A percentile compares a stretch with the other conserved stretches of the same genome.
Evolutionary conservation across 768 basidiomycete genomes (phyloP).

Genomic region (Suillus sp.): DNA sequence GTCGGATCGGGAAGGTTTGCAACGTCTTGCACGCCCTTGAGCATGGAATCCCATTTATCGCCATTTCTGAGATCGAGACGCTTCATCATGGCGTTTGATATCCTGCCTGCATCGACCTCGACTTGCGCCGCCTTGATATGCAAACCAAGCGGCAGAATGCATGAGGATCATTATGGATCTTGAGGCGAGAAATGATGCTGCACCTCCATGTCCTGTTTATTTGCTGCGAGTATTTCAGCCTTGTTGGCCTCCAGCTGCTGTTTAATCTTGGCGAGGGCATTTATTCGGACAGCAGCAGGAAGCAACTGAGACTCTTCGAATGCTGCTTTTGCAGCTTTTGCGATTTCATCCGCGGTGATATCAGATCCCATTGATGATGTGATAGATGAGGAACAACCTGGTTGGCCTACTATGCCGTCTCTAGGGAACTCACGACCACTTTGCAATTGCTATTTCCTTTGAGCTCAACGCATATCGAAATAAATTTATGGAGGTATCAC

Average conservation of each 20-base stretch:
- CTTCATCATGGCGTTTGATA: conserved; percentile 82
- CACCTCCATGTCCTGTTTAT: conserved; percentile 79
- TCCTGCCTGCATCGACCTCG: conserved; percentile 81
- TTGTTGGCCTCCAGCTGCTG: conserved; percentile 65
- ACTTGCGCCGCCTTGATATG: conserved; percentile 63
- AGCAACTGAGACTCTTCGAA: conserved; percentile 89
- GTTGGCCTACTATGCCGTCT: not conserved
- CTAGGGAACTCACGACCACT: not conserved
- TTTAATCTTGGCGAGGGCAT: conserved; percentile 71
- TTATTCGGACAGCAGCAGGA: conserved; percentile 62
- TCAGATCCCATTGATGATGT: conserved; percentile 12
- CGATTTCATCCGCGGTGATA: conserved; percentile 56
- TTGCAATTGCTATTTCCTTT: too few relatives aligned
- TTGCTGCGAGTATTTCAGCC: conserved; percentile 75
- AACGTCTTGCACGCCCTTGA: conserved; percentile 88
- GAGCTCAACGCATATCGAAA: too few relatives aligned
- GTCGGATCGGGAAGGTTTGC: conserved; percentile 85
- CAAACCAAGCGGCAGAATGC: conserved; percentile 2
- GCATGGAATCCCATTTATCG: conserved; percentile 95
- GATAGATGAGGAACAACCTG: not conserved
- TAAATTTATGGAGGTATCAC: too few relatives aligned
- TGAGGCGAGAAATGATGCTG: conserved; percentile 18
- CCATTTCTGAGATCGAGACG: conserved; percentile 76
- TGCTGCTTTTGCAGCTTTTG: conserved; percentile 75
- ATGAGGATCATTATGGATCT: not conserved